Conservation (phyloP, 495 filamentous ascomycete genomes). For the Aspergillus haitiensis region DNA sequence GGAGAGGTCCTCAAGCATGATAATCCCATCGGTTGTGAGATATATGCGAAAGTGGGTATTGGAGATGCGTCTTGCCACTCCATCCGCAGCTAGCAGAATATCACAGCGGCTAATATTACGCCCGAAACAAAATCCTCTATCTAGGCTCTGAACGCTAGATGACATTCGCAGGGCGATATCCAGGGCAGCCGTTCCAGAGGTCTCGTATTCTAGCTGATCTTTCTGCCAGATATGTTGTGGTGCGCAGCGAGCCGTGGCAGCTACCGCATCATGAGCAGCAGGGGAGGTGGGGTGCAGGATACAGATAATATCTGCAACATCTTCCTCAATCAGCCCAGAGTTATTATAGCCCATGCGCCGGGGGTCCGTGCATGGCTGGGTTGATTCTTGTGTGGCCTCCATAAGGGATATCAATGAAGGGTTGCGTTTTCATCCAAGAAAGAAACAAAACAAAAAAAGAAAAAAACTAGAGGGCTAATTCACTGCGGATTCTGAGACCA, state of each 20-base stretch:
- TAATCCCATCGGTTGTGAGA: conserved; percentile 69
- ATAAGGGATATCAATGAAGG: conserved; percentile 8
- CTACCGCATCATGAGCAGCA: conserved; percentile 67
- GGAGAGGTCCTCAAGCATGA: conserved; percentile 91
- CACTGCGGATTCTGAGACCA: background rate
- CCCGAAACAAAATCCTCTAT: conserved; percentile 79
- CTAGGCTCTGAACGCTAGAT: conserved; percentile 61
- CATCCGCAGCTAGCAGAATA: conserved; percentile 57
- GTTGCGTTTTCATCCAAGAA: conserved; percentile 13
- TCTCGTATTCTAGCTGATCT: conserved; percentile 38
- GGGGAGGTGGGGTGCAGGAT: conserved; percentile 79
- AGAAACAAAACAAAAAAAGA: background rate
- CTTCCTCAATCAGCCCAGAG: conserved; percentile 75
- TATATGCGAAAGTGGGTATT: conserved; percentile 92
- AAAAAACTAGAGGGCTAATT: background rate
- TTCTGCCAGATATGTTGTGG: conserved; percentile 62
- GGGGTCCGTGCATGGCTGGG: conserved; percentile 79
- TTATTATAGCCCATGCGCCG: conserved; percentile 71
- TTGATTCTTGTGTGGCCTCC: conserved; percentile 66
- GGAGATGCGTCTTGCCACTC: conserved; percentile 66
- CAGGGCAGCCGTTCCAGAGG: conserved; percentile 45
- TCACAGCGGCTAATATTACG: conserved; percentile 72
- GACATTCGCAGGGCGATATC: conserved; percentile 83
- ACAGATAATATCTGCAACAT: conserved; percentile 84
- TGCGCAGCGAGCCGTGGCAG: conserved; percentile 36